Evolutionary conservation across 2,329 filamentous ascomycete genomes (phyloP), one percentile per base, ranked within the genome.

Genomic region (Periconia digitata): DNA sequence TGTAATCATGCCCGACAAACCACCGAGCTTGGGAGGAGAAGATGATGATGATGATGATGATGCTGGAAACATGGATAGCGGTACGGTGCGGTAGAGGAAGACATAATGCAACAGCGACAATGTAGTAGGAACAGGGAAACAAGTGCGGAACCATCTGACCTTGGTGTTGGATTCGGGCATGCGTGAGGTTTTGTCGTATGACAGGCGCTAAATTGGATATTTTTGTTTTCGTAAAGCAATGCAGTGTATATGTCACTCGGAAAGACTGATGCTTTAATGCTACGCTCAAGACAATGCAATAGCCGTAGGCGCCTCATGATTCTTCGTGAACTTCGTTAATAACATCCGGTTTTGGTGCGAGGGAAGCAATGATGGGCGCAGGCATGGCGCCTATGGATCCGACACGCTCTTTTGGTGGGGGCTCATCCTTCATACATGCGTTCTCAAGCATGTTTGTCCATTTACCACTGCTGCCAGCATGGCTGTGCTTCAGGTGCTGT

Each of bases 401-500:
- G 40, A 70, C 55, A 24, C 70, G 67, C 49, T 73, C 70, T 56
- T 75, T 73, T 41, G 79, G 80, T 23, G 83, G 79, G 45, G 84
- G 82, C 63, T 96, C 91, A 67, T 95, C 92, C 71, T 92, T 85
- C 90, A 97, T 95, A 74, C 94, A 99, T 5, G 92, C 90, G 67
- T 90, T 95, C 70, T 99, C 94, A 27, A 99, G 79, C 81, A 96
- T 92, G 72, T 97, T 97, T 12, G 94, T 99, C 94, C 94, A 99
- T 73, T 97, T 97, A 24, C 94, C 94, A 72, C 91, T 96, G 0
- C 90, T 92, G 29, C 94, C 94, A 32, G 89, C 90, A 73, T 97
- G 94, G 70, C 91, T 96, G 71, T 99, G 94, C 78, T 97, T 99
- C 49, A 99, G 78, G 73, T 99, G 94, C 72, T 99, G 94, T 50